Evolutionary conservation across 768 basidiomycete genomes (phyloP), one percentile per base, ranked within the genome.

Genomic region (Boletus tomentosulus): DNA sequence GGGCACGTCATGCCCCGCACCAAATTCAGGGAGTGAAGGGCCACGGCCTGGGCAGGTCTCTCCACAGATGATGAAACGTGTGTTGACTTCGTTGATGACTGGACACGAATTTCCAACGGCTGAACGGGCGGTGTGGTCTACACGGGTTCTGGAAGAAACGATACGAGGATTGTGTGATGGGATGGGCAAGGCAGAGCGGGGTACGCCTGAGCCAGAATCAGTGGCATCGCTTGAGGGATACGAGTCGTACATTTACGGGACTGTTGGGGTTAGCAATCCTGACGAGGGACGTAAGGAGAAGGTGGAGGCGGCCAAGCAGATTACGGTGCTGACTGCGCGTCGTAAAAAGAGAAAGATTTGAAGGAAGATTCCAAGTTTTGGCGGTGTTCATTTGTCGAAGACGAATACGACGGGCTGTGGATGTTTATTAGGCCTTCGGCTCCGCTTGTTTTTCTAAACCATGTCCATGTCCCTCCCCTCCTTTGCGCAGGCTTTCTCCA

Each of bases 41-140:
- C 79, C 80, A 35, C 76, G 77, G 65, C 69, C 77, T 1, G 86
- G 85, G 1, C 79, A 86, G 65, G 83, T 94, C 34, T 75, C 86
- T 5, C 71, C 74, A 25, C 79, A 83, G 59, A 76, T 92, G 58
- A 78, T 85, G 61, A 83, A 84, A 63, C 85, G 93, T 19, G 73
- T 97, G 22, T 66, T 88, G 61, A 74, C 78, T 24, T 81, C 83
- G 47, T 74, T 96, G 59, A 75, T 84, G 67, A 88, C 78, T 22
- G 82, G 85, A 37, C 81, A 87, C 58, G 91, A 94, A 67, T 95
- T 94, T 69, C 84, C 85, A 35, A 84, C 79, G 9, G 65, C 70
- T 11, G 84, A 85, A 50, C 78, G 82, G 51, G 80, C 87, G 16
- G 68, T 81, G 55, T 80, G 83, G 62, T 86, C 81, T 15, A 92